These are phyloP conservation scores for Candida parachauliodes DNA, from an alignment of 805 yeast species.

Conservation along the genomic window DNA sequence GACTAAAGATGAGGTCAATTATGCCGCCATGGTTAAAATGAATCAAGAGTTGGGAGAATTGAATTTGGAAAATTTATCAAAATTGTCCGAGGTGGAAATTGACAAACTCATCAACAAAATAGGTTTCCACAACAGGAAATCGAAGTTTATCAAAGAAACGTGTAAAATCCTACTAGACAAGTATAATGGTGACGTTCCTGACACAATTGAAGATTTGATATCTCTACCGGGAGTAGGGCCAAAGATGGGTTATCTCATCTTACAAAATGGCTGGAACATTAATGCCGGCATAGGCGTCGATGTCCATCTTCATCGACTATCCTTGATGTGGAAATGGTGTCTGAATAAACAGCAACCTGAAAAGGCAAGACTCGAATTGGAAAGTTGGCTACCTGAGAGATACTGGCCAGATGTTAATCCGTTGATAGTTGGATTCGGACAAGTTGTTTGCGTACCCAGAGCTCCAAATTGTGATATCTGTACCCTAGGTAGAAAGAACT, in stretches of 20 bases:
- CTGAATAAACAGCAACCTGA: constrained; percentile 57
- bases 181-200: constrained; percentile 69
- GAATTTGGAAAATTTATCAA: constrained; percentile 50
- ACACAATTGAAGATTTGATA: constrained; percentile 59
- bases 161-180: constrained; percentile 48
- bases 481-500: constrained; percentile 43
- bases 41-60: constrained; percentile 53
- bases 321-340: constrained; percentile 81
- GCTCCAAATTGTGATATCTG: constrained; percentile 72
- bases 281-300: constrained; percentile 90
- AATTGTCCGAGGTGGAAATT: constrained; percentile 50
- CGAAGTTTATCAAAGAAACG: constrained; percentile 62
- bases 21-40: constrained; percentile 62
- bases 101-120: constrained; percentile 72
- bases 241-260: constrained; percentile 81
- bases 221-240: constrained; percentile 92
- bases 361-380: constrained; percentile 61
- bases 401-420: constrained; percentile 87
- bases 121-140: constrained; percentile 83
- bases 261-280: constrained; percentile 80
- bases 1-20: constrained; percentile 86
- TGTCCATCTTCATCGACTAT: constrained; percentile 80
- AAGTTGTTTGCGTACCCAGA: constrained; percentile 74
- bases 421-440: constrained; percentile 89
- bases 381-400: constrained; percentile 68